Conservation (phyloP, 2,329 filamentous ascomycete species). For the Blastomyces silverae region DNA sequence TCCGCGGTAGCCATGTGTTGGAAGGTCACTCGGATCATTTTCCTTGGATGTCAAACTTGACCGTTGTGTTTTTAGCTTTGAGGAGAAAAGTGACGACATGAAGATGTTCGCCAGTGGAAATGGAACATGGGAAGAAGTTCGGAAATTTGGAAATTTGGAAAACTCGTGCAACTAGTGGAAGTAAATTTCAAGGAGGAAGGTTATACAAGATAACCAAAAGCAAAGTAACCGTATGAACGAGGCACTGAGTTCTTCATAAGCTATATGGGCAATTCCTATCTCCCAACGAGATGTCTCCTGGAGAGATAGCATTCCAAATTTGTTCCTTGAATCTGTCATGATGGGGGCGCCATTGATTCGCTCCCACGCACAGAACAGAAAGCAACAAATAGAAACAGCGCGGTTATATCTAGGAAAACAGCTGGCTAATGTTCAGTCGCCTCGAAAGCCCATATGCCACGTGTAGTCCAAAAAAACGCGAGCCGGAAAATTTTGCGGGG, state of each 20-base stretch:
- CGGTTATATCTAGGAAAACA: not conserved
- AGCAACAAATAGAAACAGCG: not conserved
- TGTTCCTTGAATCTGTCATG: not conserved
- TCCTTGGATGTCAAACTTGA: slow-evolving; percentile 8
- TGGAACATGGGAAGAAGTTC: not conserved
- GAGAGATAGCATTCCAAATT: not conserved
- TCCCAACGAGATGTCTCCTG: not conserved
- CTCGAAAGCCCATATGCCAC: not conserved
- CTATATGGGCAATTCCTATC: not conserved
- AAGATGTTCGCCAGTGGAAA: not conserved
- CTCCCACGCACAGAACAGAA: not conserved
- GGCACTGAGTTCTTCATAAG: not conserved
- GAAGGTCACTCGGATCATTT: slow-evolving; percentile 12
- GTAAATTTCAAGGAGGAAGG: not conserved
- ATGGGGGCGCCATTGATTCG: not conserved
- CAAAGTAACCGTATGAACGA: not conserved
- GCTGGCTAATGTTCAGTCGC: not conserved
- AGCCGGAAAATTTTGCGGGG: no score
- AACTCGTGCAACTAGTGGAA: not conserved
- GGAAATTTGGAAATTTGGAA: not conserved
- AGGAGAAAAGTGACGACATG: slow-evolving; percentile 20
- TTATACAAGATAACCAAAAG: not conserved
- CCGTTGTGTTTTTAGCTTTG: slow-evolving; percentile 16
- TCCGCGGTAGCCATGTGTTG: not conserved
- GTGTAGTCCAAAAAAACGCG: not conserved